Base-by-base conservation (phyloP, 331 rosid species). In the Acacia concinna region DNA sequence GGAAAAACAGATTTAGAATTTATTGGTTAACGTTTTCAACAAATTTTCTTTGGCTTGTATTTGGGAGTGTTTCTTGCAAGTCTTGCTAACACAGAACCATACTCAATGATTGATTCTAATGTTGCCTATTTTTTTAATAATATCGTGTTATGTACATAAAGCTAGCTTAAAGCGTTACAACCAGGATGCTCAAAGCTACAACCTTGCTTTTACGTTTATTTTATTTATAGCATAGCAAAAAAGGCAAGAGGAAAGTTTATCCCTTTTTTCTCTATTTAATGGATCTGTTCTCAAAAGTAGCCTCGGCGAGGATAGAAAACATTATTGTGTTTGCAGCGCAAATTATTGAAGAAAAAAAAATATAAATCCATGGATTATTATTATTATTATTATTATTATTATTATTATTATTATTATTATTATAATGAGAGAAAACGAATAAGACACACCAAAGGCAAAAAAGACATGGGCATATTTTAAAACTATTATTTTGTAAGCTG, bases 81-180 rank as follows among this genome's bases (percentile, higher is more conserved):
- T 69, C 70, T 78, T 15, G 7, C 3, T 30, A 43, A 27, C 51
- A 34, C 17, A 23, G 52, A 52, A 30, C 65, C 64, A 35, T 44
- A 20, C 59, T 71, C 46, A 63, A 77, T 82, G 51, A 82, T 82
- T 64, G 75, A 71, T 30, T 64, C 23, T 52, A 27, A 71, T n/a
- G 20, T 78, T 31, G 59, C 72, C 82, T 27, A n/a, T 64, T 82
- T 35, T 35, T 65, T 4, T 35, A 18, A 56, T n/a, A 83, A 73
- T 78, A 60, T 73, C 80, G 77, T 78, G 80, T 35, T 20, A 57
- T 46, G 57, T 69, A 83, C 80, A 83, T 59, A 67, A 78, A 83
- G 77, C 31, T 83, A 67, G 80, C 83, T 78, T 83, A 66, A 83
- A 78, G 80, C 77, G 68, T 78, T 68, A 46, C 74, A 78, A 59